Evolutionary conservation across 306 rosid species (phyloP), one percentile per base, ranked within the genome.

Genomic region (Cucurbita moschata): DNA sequence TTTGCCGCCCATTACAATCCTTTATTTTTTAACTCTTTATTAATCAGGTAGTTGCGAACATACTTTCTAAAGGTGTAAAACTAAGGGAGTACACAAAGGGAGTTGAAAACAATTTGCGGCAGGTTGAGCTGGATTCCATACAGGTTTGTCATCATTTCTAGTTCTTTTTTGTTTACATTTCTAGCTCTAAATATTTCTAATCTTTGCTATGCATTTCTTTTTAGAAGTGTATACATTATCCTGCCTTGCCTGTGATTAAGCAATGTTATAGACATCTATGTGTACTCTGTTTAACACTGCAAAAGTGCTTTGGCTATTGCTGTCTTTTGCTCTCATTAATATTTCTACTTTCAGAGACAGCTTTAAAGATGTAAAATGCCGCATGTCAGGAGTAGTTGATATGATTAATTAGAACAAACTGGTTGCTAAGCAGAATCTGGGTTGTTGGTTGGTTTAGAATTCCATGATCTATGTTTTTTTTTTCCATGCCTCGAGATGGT

Each of bases 101-200:
- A 77, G 95, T 94, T 37, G 99, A 94, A 87, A 87, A 89, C 76
- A 91, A 91, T 78, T 77, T 91, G 79, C 99, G 95, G 57, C 89
- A 89, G 88, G 92, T 94, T 75, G 99, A 94, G 83, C 80, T 94
- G 86, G 99, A 91, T 76, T 91, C 99, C 0, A 94, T 94, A 80
- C 97, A 93, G 98, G 98, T 92, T 78, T 77, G 83, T 72, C 52
- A 10, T 58, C 56, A 8, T 73, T 82, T 35, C 38, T 59, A 10
- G 42, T 23, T 50, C 54, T 50, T 43, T 5, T 72, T 72, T 40
- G 72, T 57, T 52, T 58, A 43, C 56, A 11, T 43, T 37, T 56
- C 49, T 56, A 38, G 38, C 38, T 66, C 47, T 73, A 60, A 66
- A 44, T 66, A 44, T 8, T 43, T 21, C 12, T 6, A 21, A 46